Base-by-base conservation (phyloP, 371 early-diverging fungal genomes). In the Mortierella sp. region DNA sequence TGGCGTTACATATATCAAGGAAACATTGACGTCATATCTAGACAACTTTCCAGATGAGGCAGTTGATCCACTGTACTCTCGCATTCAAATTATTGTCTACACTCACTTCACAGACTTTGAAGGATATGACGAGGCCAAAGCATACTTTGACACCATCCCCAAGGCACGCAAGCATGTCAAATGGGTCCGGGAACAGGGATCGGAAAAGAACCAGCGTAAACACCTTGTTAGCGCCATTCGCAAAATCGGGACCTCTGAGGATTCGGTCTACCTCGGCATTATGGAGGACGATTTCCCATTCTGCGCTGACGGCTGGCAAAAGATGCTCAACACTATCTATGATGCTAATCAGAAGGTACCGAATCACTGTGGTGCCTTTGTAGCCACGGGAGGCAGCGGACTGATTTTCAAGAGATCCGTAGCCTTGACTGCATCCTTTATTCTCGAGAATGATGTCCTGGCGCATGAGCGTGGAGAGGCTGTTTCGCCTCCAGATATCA, bases 231-330 rank as follows among this genome's bases (percentile, higher is more conserved):
- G 86, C 24, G 91, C 90, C 4, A 74, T 91, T 19, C 77, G 76
- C 55, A 59, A 69, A 36, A 58, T 86, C 22, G 89, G 84, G 21
- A 72, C 86, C 0, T 60, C 75, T 5, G 72, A 67, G 5, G 84
- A 86, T 65, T 80, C 74, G 73, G 86, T 69, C 74, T 91, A 91
- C 63, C 68, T 89, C 41, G 87, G 86, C 1, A 70, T 91, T 43
- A 83, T 88, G 78, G 91, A 91, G 70, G 91, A 91, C 62, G 91
- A 91, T 71, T 91, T 91, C 65, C 90, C 89, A 5, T 85, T 91
- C 0, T 91, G 91, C 68, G 55, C 69, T 0, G 72, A 79, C 15
- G 87, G 84, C 63, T 91, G 90, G 90, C 86, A 80, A 41, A 70
- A 86, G 43, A 85, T 90, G 67, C 79, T 90, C 62, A 87, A 83